These are phyloP conservation scores for Xeromyces bisporus DNA, from an alignment of 495 filamentous ascomycete species.

Conservation along the genomic window DNA sequence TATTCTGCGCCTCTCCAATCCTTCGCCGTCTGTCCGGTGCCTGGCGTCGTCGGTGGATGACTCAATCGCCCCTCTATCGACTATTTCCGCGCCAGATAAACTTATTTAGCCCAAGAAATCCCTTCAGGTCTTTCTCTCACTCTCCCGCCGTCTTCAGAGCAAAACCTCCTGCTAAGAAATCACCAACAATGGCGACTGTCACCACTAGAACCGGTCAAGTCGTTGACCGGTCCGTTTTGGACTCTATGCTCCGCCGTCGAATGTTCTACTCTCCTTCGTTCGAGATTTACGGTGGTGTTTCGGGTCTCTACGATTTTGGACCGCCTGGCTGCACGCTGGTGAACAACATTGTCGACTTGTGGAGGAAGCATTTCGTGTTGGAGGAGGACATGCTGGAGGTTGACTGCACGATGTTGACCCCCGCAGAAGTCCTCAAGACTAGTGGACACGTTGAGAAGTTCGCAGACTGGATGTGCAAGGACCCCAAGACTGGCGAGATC, in stretches of 20 bases:
- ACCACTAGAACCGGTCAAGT: conserved; percentile 74
- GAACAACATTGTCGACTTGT: conserved; percentile 74
- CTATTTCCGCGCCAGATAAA: conserved; percentile 18
- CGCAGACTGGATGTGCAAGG: conserved; percentile 98
- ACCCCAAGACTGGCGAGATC: conserved; percentile 92
- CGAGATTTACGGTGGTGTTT: conserved; percentile 80
- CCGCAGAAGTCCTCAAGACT: conserved; percentile 84
- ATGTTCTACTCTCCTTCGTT: conserved; percentile 92
- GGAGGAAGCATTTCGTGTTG: conserved; percentile 82
- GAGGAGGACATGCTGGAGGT: conserved; percentile 89
- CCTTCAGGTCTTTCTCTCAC: conserved; percentile 8
- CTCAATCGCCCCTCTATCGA: conserved; percentile 26
- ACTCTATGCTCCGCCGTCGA: conserved; percentile 70
- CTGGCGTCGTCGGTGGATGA: conserved; percentile 25
- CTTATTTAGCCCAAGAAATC: conserved; percentile 8
- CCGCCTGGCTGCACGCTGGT: conserved; percentile 65
- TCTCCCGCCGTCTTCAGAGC: conserved; percentile 7
- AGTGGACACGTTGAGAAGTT: conserved; percentile 96
- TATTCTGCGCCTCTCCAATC: too few relatives aligned
- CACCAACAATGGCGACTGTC: conserved; percentile 41
- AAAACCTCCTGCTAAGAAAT: conserved; percentile 10
- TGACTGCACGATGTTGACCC: conserved; percentile 72
- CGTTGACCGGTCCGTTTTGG: conserved; percentile 64
- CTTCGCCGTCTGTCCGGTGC: conserved; percentile 5
- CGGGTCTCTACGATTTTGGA: conserved; percentile 74